Evolutionary conservation across 768 basidiomycete genomes (phyloP), one percentile per base, ranked within the genome.

Genomic region (Crepidotus variabilis): DNA sequence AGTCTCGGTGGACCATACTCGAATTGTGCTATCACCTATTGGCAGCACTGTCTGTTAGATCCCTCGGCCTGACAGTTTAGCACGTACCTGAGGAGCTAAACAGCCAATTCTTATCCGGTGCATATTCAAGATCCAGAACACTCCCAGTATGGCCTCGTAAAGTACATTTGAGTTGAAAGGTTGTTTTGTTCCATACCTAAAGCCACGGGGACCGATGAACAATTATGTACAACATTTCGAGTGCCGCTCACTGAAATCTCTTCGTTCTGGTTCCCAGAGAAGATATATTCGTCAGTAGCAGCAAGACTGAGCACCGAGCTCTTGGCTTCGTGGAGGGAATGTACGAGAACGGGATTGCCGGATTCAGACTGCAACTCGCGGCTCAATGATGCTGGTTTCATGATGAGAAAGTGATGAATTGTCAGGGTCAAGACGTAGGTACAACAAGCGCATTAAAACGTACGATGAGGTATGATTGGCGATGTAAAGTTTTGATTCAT

Each of bases 161-260:
- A 13, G 83, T 84, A 28, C 81, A 78, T 65, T 85, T 84, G 28
- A 91, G 75, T 2, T 81, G 81, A 58, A 90, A 87, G 0, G 87
- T 80, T 35, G 73, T 72, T 64, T 88, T 86, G 66, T 91, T 85
- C 90, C 93, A 96, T 45, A 96, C 94, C 94, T 97, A 61, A 10
- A 39, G 36, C 21, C 47, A 60, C 32, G 49, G 10, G 49, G 9
- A 10, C 34, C 33, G 49, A 35, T 33, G 32, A 52, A 23, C 23
- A 32, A 14, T 21, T 43, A 33, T 28, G n/a, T n/a, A n/a, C n/a
- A n/a, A n/a, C n/a, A n/a, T n/a, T n/a, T n/a, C n/a, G 20, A 43
- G 46, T 14, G 16, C 45, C 8, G 32, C 3, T 28, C 61, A 92
- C 93, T 51, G 82, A 82, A 55, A 95, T 92, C 63, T 89, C 84